Evolutionary conservation across 768 basidiomycete species (phyloP), one percentile per base, ranked within the genome.

Genomic region (Pisolithus orientalis): DNA sequence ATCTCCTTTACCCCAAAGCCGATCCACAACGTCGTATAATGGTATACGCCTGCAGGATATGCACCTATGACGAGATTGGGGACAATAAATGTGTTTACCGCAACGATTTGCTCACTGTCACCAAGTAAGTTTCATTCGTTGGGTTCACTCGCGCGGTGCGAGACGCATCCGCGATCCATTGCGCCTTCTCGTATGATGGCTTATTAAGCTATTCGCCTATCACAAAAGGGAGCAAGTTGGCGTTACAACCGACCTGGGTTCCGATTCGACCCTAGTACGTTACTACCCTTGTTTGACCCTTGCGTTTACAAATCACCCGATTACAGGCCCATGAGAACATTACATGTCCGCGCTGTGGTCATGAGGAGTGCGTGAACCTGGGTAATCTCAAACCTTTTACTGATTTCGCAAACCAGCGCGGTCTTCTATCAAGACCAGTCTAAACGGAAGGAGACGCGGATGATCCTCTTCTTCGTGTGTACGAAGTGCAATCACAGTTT

Each of bases 371-470:
- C 59, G 87, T 74, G n/a, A 34, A 39, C 44, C 25, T 9, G 42
- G 42, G 24, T 21, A 43, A 39, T 44, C 34, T 43, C 43, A 46
- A 47, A 13, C 2, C 38, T 14, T 24, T 39, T 49, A 38, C 53
- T 45, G 14, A 11, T 7, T 43, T n/a, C 8, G 49, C 48, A 28
- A 16, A 37, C n/a, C 62, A 98, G 94, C 63, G 83, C 91, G 47
- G 94, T 98, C 5, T 82, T 90, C 65, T 98, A 88, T 68, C 95
- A 97, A 69, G 95, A 97, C 69, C 95, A 98, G 67, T 96, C 93
- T 16, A 94, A 95, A 66, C 85, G 95, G 51, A 92, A 91, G 61
- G 92, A 95, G 65, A 97, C 95, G 1, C 80, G 89, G 2, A 95
- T 95, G 93, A 90, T 90, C 47, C 77, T 93, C 2, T 94, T 94